phyloP scores from a whole-genome alignment of 208 protist genomes.

The Leishmania mexicana region DNA sequence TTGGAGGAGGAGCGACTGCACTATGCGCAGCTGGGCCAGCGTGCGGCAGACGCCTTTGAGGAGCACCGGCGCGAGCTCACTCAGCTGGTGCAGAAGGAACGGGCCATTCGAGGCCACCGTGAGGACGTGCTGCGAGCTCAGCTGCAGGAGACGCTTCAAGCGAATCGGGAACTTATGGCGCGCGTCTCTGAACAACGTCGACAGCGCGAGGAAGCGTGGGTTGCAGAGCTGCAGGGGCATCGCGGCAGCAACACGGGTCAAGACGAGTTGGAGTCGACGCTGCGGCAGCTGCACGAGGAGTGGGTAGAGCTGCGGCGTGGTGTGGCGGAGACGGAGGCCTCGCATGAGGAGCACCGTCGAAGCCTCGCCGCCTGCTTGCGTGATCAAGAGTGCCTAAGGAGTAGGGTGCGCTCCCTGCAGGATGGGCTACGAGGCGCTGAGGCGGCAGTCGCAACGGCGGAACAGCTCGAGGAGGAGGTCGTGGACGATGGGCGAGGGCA shows the following conservation, averaged over 20 bases:
- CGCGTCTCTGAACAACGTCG: constrained; percentile 23
- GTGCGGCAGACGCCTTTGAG: constrained; percentile 55
- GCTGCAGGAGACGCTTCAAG: constrained; percentile 37
- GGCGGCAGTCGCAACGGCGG: neutral
- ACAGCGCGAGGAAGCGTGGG: constrained; percentile 26
- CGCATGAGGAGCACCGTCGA: constrained; percentile 12
- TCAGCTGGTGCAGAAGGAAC: constrained; percentile 69
- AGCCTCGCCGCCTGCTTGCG: constrained; percentile 25
- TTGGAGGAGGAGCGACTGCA: constrained; percentile 63
- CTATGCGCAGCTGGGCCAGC: constrained; percentile 41
- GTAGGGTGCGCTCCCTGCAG: constrained; percentile 13
- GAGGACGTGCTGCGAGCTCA: constrained; percentile 64
- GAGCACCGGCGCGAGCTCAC: constrained; percentile 75
- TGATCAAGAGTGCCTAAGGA: constrained; percentile 31
- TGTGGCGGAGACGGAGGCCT: constrained; percentile 24
- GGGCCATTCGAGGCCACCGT: constrained; percentile 43
- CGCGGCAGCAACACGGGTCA: constrained; percentile 15
- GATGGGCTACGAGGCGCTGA: constrained; percentile 1
- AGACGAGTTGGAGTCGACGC: constrained; percentile 26
- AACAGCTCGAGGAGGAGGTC: neutral
- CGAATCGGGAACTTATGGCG: constrained; percentile 33
- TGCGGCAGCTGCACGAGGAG: constrained; percentile 36
- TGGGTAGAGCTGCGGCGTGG: constrained; percentile 30
- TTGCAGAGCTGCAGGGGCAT: constrained; percentile 31
- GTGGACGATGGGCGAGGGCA: neutral